Percentiles rank a stretch among this genome's conserved stretches.
Conservation (phyloP, 306 rosid species). For the Arachis hypogaea region DNA sequence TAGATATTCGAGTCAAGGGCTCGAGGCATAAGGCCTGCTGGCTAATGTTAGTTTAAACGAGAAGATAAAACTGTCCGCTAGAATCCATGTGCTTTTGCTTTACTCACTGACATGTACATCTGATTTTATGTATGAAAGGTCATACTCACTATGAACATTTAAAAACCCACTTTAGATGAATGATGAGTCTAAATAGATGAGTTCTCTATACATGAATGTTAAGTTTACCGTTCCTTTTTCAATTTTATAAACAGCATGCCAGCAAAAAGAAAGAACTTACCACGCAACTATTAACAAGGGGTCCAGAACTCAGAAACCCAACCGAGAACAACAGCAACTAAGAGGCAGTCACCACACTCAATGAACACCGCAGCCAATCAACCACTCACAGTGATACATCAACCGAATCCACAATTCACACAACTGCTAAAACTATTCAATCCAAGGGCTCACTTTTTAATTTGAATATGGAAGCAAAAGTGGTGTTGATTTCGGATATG, state of each 20-base stretch:
- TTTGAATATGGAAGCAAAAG: too few species aligned
- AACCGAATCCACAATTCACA: too few species aligned
- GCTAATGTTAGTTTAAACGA: not conserved
- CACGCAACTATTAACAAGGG: not conserved
- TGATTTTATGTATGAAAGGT: not conserved
- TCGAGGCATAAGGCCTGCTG: conserved; percentile 1
- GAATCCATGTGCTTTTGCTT: not conserved
- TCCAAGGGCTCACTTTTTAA: not conserved
- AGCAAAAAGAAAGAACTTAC: not conserved
- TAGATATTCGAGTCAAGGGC: not conserved
- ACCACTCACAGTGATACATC: too few species aligned
- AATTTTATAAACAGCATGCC: not conserved
- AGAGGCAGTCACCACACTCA: too few species aligned
- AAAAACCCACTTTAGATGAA: not conserved
- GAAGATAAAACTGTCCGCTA: conserved; percentile 17
- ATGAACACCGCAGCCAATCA: too few species aligned
- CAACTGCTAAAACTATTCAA: not conserved
- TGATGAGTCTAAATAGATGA: not conserved
- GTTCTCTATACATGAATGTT: not conserved
- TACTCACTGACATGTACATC: conserved; percentile 2
- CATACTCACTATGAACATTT: not conserved
- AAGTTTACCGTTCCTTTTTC: not conserved
- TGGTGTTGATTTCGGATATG: too few species aligned
- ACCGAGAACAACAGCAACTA: not conserved
- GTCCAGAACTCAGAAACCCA: not conserved